A percentile compares a stretch with the other conserved stretches of the same genome.
Conservation (phyloP, 495 filamentous ascomycete species). For the Platismatia glauca region DNA sequence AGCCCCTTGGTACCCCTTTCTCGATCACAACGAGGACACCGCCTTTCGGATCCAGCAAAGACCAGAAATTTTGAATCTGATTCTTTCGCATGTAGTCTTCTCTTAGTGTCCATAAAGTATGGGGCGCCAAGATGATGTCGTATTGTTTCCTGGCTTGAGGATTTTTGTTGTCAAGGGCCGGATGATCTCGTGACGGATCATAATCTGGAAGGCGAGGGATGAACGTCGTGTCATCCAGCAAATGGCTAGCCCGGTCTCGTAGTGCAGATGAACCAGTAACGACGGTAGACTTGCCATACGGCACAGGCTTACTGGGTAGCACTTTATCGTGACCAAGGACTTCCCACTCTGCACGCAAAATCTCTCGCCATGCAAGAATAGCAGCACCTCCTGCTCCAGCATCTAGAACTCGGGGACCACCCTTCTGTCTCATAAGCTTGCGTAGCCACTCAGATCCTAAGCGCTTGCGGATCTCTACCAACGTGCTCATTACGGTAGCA, state of each 20-base stretch:
- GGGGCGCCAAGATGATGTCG: constrained; percentile 84
- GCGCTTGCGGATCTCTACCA: constrained; percentile 80
- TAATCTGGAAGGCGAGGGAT: constrained; percentile 90
- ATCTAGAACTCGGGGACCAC: constrained; percentile 75
- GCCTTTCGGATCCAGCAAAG: constrained; percentile 70
- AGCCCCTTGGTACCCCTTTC: constrained; percentile 84
- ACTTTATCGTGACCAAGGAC: constrained; percentile 44
- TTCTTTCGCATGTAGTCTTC: constrained; percentile 68
- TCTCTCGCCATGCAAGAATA: constrained; percentile 73
- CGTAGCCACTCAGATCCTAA: constrained; percentile 74
- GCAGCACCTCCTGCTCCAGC: constrained; percentile 78
- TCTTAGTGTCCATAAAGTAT: constrained; percentile 62
- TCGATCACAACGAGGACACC: constrained; percentile 83
- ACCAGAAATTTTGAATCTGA: constrained; percentile 79
- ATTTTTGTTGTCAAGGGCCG: constrained; percentile 38
- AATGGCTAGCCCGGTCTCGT: constrained; percentile 61
- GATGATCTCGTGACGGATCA: constrained; percentile 48
- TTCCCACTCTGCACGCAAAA: constrained; percentile 73
- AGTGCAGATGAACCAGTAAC: constrained; percentile 55
- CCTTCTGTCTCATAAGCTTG: constrained; percentile 52
- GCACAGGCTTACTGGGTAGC: constrained; percentile 32
- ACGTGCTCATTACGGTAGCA: constrained; percentile 57
- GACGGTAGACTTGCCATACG: constrained; percentile 52
- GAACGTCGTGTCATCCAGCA: constrained; percentile 85
- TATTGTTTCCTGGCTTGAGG: constrained; percentile 60